These are phyloP conservation scores for Plasmodium knowlesi DNA, from an alignment of 169 alveolate species.

Conservation along the genomic window DNA sequence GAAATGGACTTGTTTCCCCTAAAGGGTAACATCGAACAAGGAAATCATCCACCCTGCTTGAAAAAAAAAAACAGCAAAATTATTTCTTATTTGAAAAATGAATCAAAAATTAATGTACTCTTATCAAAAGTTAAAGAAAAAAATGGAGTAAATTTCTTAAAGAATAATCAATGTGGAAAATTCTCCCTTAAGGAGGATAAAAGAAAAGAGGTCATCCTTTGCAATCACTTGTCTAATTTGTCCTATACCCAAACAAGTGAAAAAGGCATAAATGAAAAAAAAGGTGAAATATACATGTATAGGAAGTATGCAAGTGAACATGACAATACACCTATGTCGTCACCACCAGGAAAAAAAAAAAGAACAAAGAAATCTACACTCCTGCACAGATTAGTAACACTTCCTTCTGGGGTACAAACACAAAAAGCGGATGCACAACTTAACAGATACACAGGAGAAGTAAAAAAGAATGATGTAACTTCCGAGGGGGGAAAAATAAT, in stretches of 20 bases:
- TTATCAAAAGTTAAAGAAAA: slow-evolving; percentile 5
- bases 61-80: slow-evolving; percentile 56
- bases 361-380: slow-evolving; percentile 31
- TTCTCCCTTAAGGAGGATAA: background rate
- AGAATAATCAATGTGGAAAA: background rate
- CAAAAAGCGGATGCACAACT: background rate
- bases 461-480: background rate
- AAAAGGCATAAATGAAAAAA: background rate
- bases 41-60: background rate
- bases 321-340: background rate
- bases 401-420: background rate
- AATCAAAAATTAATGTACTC: slow-evolving; percentile 42
- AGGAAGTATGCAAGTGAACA: background rate
- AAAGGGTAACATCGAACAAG: background rate
- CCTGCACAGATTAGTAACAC: slow-evolving; percentile 25
- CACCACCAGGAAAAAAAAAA: slow-evolving; percentile 63
- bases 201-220: background rate
- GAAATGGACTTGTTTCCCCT: background rate
- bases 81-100: slow-evolving; percentile 60
- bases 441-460: background rate
- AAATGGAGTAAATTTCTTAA: background rate
- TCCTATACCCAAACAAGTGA: background rate
- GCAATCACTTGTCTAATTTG: background rate
- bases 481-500: background rate
- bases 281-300: background rate